These are phyloP conservation scores for Talaromyces sp. DNA, from an alignment of 2,329 filamentous ascomycete species.

Conservation along the genomic window DNA sequence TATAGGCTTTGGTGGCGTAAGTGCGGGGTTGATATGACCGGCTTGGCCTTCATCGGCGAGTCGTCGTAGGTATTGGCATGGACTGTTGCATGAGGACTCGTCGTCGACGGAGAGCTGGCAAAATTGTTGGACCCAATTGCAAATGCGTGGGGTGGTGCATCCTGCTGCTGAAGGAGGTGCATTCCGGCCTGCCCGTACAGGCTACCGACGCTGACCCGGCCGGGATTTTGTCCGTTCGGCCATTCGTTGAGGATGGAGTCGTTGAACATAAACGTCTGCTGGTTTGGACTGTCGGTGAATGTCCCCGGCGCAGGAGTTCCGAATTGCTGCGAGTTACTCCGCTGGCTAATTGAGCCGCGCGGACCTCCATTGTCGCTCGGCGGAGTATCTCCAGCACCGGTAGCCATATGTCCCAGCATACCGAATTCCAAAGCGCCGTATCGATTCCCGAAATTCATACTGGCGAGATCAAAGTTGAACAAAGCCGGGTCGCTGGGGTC, in stretches of 20 bases:
- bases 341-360: conserved; percentile 40
- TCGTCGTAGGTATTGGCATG: conserved; percentile 26
- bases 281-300: conserved; percentile 43
- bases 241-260: conserved; percentile 45
- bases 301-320: conserved; percentile 28
- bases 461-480: conserved; percentile 94
- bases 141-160: conserved; percentile 53
- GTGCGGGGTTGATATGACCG: conserved; percentile 39
- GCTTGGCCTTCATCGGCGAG: conserved; percentile 28
- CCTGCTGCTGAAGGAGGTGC: conserved; percentile 35
- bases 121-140: conserved; percentile 56
- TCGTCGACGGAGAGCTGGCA: conserved; percentile 55
- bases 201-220: conserved; percentile 26
- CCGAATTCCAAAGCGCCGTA: conserved; percentile 95
- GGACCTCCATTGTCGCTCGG: conserved; percentile 58
- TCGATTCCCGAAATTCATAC: conserved; percentile 90
- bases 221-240: conserved; percentile 31
- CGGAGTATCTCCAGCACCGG: conserved; percentile 76
- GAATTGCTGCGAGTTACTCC: conserved; percentile 38
- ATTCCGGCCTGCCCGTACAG: conserved; percentile 35
- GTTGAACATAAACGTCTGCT: conserved; percentile 42
- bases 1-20: conserved; percentile 36
- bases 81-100: conserved; percentile 48
- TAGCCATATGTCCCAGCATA: conserved; percentile 94
- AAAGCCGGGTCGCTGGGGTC: conserved; percentile 87